A percentile compares a stretch with the other conserved stretches of the same genome.
Evolutionary conservation across 768 basidiomycete species (phyloP).

Genomic region (Lactifluus rugatus): DNA sequence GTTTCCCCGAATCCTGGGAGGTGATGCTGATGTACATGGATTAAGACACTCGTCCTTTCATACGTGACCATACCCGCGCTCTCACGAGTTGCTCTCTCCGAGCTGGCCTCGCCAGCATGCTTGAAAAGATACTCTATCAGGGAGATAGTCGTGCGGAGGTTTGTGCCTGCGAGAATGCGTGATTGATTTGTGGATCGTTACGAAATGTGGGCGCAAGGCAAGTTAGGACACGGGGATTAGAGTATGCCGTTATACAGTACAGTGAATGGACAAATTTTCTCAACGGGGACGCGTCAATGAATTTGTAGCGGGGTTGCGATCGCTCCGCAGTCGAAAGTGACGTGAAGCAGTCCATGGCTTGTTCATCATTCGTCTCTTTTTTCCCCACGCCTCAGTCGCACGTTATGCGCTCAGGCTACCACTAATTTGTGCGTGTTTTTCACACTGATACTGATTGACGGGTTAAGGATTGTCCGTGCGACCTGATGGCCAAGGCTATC

Average conservation of each 20-base stretch:
- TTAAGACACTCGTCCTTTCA: conserved; percentile 77
- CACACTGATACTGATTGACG: neutral
- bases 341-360: neutral
- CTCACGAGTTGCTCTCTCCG: conserved; percentile 40
- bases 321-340: neutral
- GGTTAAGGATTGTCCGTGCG: neutral
- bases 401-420: neutral
- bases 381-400: neutral
- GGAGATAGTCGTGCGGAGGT: conserved; percentile 77
- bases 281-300: neutral
- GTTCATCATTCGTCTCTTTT: neutral
- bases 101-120: conserved; percentile 63
- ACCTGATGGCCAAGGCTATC: neutral
- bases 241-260: neutral
- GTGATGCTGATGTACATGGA: neutral
- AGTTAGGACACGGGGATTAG: neutral
- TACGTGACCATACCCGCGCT: conserved; percentile 89
- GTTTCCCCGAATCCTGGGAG: neutral
- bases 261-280: neutral
- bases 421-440: neutral
- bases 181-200: conserved; percentile 37
- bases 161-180: conserved; percentile 88
- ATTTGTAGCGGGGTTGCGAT: neutral
- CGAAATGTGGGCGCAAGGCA: neutral
- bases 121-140: conserved; percentile 68